phyloP scores from a whole-genome alignment of 2,329 filamentous ascomycete species.

The Colletotrichum sp. region DNA sequence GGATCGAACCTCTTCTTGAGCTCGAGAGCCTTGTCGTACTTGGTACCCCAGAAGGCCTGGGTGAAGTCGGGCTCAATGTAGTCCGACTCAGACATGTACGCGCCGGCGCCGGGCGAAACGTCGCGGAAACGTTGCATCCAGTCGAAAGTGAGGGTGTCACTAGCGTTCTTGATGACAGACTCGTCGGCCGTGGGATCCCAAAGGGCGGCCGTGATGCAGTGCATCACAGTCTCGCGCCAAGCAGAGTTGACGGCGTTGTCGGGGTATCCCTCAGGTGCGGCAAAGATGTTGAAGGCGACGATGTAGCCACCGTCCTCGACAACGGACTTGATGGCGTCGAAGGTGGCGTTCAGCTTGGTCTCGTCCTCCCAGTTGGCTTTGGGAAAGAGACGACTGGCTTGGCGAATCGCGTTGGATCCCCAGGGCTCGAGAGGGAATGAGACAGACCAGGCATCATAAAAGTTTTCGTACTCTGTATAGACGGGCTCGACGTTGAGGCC shows the following conservation, averaged over 20 bases:
- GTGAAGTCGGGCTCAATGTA: conserved; percentile 23
- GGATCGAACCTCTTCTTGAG: conserved; percentile 24
- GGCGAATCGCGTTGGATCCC: conserved; percentile 27
- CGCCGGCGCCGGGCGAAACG: conserved; percentile 22
- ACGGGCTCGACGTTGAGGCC: conserved; percentile 32
- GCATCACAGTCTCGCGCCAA: conserved; percentile 48
- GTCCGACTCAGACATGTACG: conserved; percentile 29
- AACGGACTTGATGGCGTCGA: conserved; percentile 28
- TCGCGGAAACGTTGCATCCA: conserved; percentile 41
- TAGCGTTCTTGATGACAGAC: conserved; percentile 31
- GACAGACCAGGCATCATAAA: conserved; percentile 30
- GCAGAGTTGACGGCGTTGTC: conserved; percentile 53
- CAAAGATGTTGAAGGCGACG: conserved; percentile 34
- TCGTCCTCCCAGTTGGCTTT: conserved; percentile 33
- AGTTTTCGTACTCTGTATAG: conserved; percentile 29
- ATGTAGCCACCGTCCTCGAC: conserved; percentile 30
- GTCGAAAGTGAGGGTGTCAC: conserved; percentile 29
- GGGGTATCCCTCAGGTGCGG: conserved; percentile 24
- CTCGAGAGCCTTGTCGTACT: conserved; percentile 16
- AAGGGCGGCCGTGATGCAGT: conserved; percentile 30
- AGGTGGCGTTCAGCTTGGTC: conserved; percentile 30
- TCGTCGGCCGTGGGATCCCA: conserved; percentile 36
- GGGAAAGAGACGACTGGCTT: conserved; percentile 38
- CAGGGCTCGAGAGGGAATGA: conserved; percentile 28
- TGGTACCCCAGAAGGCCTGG: conserved; percentile 24